Evolutionary conservation across 805 yeast genomes (phyloP), one percentile per base, ranked within the genome.

Genomic region (Ogataea angusta): DNA sequence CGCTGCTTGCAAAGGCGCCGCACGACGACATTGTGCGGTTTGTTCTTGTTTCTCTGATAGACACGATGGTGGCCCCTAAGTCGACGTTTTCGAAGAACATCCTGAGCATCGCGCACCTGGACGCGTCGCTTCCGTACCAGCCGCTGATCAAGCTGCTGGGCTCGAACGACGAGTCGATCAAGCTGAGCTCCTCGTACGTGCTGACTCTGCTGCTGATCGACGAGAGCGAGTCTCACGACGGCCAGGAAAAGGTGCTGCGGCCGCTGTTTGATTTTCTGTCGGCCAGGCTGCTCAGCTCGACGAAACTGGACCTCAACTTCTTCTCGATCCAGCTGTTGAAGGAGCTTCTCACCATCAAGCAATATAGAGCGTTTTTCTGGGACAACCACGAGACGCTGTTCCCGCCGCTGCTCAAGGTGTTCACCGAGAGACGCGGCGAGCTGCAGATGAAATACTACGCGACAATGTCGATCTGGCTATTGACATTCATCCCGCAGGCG

Each of bases 381-480:
- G 45, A 54, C 10, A 49, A 59, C 22, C 71, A 72, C 40, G 48
- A 58, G 4, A 63, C 67, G 30, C 67, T 66, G 37, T 60, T 80
- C 34, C 80, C 82, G 7, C 67, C 72, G 1, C 54, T 83, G 25
- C 63, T 78, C 44, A 63, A 61, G 42, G 67, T 77, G 32, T 64
- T 81, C 50, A 60, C 59, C 41, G 64, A 67, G 36, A 63, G 67
- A 31, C 56, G 64, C 25, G 62, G 74, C 27, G 81, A 79, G 43
- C 72, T 90, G 46, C 99, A 93, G 68, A 74, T 88, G 52, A 89
- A 84, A 61, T 93, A 93, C 66, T 77, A 85, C 54, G 71, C 82
- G 5, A 73, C 91, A 48, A 71, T 93, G 58, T 72, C 82, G 16
- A 69, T 87, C 34, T 93, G 99, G 99, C 70, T 89, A 38, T 69